A percentile compares a stretch with the other conserved stretches of the same genome.
phyloP scores from a whole-genome alignment of 2,329 filamentous ascomycete species.

The Colletotrichum filicis region DNA sequence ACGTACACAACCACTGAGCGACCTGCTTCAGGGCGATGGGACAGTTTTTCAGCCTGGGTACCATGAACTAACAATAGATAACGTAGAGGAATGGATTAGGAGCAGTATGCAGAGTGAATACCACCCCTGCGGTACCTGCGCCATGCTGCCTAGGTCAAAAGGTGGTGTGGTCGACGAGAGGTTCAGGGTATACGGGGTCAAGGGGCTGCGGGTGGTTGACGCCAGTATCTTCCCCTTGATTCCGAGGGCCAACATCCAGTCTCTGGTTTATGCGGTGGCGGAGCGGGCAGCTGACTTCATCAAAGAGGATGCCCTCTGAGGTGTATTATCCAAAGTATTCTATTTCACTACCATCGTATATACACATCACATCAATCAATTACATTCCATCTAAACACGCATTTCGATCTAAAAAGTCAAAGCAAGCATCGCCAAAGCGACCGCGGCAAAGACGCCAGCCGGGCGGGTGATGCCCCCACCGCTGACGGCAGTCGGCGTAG shows the following conservation, averaged over 20 bases:
- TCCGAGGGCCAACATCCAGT: slow-evolving; percentile 44
- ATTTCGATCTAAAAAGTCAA: neutral
- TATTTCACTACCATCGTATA: neutral
- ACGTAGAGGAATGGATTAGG: slow-evolving; percentile 24
- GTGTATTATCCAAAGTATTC: neutral
- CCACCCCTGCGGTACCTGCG: slow-evolving; percentile 29
- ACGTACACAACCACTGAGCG: slow-evolving; percentile 19
- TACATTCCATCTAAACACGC: neutral
- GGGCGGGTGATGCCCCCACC: neutral
- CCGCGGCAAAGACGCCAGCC: neutral
- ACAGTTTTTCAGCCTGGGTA: slow-evolving; percentile 25
- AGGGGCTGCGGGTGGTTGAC: slow-evolving; percentile 42
- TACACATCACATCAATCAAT: neutral
- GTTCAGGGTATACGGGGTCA: slow-evolving; percentile 44
- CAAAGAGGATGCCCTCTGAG: slow-evolving; percentile 1
- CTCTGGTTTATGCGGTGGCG: slow-evolving; percentile 49
- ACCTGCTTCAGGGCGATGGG: slow-evolving; percentile 17
- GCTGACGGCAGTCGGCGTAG: neutral
- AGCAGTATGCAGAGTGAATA: slow-evolving; percentile 28
- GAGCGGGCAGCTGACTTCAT: slow-evolving; percentile 40
- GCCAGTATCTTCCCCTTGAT: slow-evolving; percentile 46
- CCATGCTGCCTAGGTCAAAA: slow-evolving; percentile 29
- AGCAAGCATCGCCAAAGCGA: neutral
- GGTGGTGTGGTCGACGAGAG: slow-evolving; percentile 46
- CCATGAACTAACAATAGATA: slow-evolving; percentile 8